Conservation (phyloP, 176 grass and related monocot species). For the Ampelocalamus luodianensis region DNA sequence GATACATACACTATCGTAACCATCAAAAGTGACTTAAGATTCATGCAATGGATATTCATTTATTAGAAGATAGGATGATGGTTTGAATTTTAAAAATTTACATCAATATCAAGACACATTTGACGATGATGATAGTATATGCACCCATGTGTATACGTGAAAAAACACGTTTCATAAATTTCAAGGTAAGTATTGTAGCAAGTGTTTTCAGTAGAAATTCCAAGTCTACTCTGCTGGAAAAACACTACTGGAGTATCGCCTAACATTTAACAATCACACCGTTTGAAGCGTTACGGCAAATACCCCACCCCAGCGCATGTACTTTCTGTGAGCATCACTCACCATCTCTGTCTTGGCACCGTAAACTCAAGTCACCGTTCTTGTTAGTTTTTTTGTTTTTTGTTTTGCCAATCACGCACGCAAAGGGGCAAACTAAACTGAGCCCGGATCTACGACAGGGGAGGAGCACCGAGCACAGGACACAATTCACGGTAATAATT, state of each 20-base stretch:
- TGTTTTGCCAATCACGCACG: constrained; percentile 10
- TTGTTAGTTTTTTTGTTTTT: background rate
- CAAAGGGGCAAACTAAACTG: background rate
- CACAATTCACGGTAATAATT: background rate
- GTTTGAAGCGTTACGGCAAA: too few species aligned
- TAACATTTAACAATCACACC: background rate
- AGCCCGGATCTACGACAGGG: background rate
- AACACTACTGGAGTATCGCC: background rate
- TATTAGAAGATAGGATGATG: too few species aligned
- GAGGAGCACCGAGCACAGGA: background rate
- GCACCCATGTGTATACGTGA: too few species aligned
- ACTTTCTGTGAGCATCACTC: background rate
- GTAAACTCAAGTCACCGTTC: background rate
- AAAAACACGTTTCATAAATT: background rate
- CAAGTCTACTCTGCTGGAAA: background rate
- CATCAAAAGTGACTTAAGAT: too few species aligned
- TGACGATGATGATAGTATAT: too few species aligned
- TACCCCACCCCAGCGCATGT: background rate
- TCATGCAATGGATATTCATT: too few species aligned
- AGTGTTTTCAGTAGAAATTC: background rate
- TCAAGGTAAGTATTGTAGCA: background rate
- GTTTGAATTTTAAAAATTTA: too few species aligned
- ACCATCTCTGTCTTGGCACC: constrained; percentile 16
- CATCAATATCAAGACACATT: too few species aligned
- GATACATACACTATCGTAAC: too few species aligned